Conservation (phyloP, 495 filamentous ascomycete genomes). For the Pseudevernia furfuracea region DNA sequence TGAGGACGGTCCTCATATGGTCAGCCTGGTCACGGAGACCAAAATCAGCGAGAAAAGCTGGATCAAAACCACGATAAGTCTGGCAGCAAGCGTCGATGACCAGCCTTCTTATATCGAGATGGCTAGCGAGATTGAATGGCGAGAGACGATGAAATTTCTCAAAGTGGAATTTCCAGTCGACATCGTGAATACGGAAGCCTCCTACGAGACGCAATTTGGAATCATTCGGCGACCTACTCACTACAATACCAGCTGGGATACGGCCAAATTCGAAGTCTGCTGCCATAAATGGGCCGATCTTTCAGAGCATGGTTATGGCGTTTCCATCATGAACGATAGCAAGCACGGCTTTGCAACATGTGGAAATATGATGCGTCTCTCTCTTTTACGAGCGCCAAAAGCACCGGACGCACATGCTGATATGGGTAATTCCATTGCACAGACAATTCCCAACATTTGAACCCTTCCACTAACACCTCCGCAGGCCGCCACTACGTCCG, state of each 20-base stretch:
- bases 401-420: slow-evolving; percentile 93
- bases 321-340: slow-evolving; percentile 88
- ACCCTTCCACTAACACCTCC: slow-evolving; percentile 12
- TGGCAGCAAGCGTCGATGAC: slow-evolving; percentile 56
- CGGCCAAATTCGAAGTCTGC: slow-evolving; percentile 99
- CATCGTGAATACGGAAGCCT: slow-evolving; percentile 81
- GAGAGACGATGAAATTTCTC: slow-evolving; percentile 92
- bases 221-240: slow-evolving; percentile 83
- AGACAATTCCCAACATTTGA: neutral
- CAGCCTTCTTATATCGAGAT: slow-evolving; percentile 70
- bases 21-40: slow-evolving; percentile 70
- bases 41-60: slow-evolving; percentile 80
- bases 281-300: slow-evolving; percentile 97
- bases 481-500: slow-evolving; percentile 66
- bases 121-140: slow-evolving; percentile 80
- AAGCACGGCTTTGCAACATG: slow-evolving; percentile 94
- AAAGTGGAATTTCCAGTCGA: slow-evolving; percentile 98
- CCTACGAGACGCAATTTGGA: slow-evolving; percentile 94
- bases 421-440: slow-evolving; percentile 54
- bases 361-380: slow-evolving; percentile 88
- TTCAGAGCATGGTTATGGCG: slow-evolving; percentile 83
- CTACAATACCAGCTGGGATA: slow-evolving; percentile 96
- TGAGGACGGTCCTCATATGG: slow-evolving; percentile 67
- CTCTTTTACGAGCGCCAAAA: slow-evolving; percentile 84
- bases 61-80: slow-evolving; percentile 77